Conservation (phyloP, 306 rosid genomes). For the Prosopis cineraria region DNA sequence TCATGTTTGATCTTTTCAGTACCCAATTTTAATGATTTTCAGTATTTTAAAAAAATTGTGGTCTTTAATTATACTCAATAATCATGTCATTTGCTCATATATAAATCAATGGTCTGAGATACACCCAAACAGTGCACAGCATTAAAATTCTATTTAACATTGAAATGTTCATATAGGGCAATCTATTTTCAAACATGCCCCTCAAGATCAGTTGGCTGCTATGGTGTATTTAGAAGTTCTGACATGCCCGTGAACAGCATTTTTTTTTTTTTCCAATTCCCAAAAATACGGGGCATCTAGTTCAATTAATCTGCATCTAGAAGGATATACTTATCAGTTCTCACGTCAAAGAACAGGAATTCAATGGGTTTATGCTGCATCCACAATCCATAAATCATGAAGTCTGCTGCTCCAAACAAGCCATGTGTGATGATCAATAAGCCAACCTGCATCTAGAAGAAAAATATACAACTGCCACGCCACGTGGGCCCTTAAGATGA, state of each 20-base stretch:
- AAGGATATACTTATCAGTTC: not conserved
- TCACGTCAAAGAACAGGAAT: not conserved
- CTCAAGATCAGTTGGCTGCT: not conserved
- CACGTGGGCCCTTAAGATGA: not conserved
- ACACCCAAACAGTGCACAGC: too few species aligned
- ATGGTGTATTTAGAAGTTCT: not conserved
- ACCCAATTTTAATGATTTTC: too few species aligned
- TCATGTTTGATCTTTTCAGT: too few species aligned
- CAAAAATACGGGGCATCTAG: constrained; percentile 4
- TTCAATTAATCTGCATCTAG: constrained; percentile 11
- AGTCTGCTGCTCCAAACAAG: not conserved
- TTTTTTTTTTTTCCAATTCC: not conserved
- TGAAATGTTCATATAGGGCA: not conserved
- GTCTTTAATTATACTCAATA: too few species aligned
- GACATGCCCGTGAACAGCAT: constrained; percentile 13
- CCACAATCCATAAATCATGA: constrained; percentile 1
- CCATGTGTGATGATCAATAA: not conserved
- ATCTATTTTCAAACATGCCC: constrained; percentile 16
- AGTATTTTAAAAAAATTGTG: too few species aligned
- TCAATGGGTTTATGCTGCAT: constrained; percentile 7
- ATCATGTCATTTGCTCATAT: too few species aligned
- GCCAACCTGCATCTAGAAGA: not conserved
- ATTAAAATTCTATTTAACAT: not conserved
- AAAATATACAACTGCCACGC: not conserved
- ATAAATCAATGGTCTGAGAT: too few species aligned